These are phyloP conservation scores for Ophiostoma tasmaniense DNA, from an alignment of 2,329 filamentous ascomycete species.

Conservation along the genomic window DNA sequence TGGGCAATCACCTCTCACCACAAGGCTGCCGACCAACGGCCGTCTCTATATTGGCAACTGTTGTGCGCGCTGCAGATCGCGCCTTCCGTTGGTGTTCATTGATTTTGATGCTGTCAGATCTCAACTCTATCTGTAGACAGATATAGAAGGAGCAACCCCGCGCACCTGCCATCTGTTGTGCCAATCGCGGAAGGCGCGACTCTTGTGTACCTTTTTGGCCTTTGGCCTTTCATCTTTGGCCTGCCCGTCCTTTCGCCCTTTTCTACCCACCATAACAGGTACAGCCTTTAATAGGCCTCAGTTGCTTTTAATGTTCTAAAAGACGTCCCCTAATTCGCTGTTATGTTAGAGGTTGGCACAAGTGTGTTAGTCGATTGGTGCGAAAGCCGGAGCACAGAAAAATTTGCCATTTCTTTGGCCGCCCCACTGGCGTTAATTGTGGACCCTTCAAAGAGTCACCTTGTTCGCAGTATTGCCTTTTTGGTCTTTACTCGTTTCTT, in stretches of 20 bases:
- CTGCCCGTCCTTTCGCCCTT: background rate
- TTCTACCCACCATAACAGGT: background rate
- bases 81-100: background rate
- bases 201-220: background rate
- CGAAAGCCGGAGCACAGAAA: constrained; percentile 5
- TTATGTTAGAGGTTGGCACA: background rate
- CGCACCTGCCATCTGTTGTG: background rate
- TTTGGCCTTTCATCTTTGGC: too few relatives aligned
- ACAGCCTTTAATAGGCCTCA: too few relatives aligned
- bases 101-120: background rate
- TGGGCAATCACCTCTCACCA: background rate
- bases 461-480: constrained; percentile 2
- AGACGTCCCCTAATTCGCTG: background rate
- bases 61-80: background rate
- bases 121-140: background rate
- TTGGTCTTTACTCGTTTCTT: background rate
- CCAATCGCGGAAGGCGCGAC: background rate
- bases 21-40: background rate
- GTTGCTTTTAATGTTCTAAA: background rate
- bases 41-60: background rate
- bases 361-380: constrained; percentile 4
- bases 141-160: background rate
- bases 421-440: background rate
- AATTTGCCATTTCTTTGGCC: background rate
- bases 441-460: background rate